Conservation (phyloP, 2,329 filamentous ascomycete species). For the Clarireedia paspali region DNA sequence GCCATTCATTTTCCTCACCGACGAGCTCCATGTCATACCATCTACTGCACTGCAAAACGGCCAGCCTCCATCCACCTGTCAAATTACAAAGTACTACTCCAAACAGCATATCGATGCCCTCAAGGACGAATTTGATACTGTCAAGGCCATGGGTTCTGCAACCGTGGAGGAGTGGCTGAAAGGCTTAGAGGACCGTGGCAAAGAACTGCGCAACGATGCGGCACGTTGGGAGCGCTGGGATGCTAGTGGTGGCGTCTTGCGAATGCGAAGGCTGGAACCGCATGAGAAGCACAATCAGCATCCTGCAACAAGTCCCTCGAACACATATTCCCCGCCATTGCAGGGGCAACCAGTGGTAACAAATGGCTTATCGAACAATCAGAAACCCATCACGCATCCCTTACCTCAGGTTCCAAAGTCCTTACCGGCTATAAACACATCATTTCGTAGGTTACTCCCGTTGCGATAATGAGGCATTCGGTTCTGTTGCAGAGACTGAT, state of each 20-base stretch:
- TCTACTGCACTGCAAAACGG: constrained; percentile 45
- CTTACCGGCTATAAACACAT: constrained; percentile 10
- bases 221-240: constrained; percentile 70
- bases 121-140: constrained; percentile 53
- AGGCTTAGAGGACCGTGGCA: constrained; percentile 58
- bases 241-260: constrained; percentile 28
- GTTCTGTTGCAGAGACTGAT: constrained; percentile 4
- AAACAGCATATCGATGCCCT: constrained; percentile 55
- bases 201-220: constrained; percentile 50
- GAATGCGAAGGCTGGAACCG: constrained; percentile 16
- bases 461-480: not conserved
- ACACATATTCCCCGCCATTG: not conserved
- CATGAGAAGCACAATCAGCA: constrained; percentile 9
- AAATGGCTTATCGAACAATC: not conserved
- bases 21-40: constrained; percentile 52
- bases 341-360: not conserved
- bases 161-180: constrained; percentile 73
- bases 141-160: constrained; percentile 57
- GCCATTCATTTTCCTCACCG: constrained; percentile 58
- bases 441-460: constrained; percentile 9
- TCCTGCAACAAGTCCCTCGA: not conserved
- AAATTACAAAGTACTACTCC: constrained; percentile 60
- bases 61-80: constrained; percentile 38
- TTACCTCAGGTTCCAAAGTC: constrained; percentile 7
- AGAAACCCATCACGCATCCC: not conserved